Base-by-base conservation (phyloP, 208 protist species). In the Trypanosoma avium region DNA sequence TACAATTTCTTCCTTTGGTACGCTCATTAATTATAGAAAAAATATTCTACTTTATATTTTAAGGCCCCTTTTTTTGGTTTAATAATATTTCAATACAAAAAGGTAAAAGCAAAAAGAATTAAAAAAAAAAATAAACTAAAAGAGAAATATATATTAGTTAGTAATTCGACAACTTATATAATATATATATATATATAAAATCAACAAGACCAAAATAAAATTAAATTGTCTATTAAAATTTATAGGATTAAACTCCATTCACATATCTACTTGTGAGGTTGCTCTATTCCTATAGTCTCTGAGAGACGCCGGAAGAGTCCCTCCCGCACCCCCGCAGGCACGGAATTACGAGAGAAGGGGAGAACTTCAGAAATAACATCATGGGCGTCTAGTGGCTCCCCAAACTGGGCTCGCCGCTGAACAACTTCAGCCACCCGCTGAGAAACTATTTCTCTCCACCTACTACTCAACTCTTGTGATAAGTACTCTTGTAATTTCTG, bases 321-420 rank as follows among this genome's bases (percentile, higher is more conserved):
- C 42, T 91, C 80, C n/a, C 87, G 81, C 27, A 84, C 78, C 15
- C 66, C 67, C 3, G 30, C 35, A 2, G 83, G 77, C 9, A 94
- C 77, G 50, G 65, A 54, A 42, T 72, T 61, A 15, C 75, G 75
- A 10, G 74, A 64, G 27, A 79, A 61, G n/a, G 84, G 82, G 38
- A 88, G 43, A 8, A 89, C 69, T 61, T 91, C 87, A 0, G 49
- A 70, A 13, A 91, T 49, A 12, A 94, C 66, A 22, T 73, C 77
- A 19, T 74, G 61, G 7, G 69, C 73, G 29, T 91, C 84, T 10
- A 94, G 49, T 22, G 81, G 61, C 42, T 83, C 86, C 4, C 75
- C 75, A 15, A 46, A 46, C 3, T 54, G 26, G 8, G 84, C 83
- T 21, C 83, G 70, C 15, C 83, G 82, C 0, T 53, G 61, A 19